A percentile compares a stretch with the other conserved stretches of the same genome.
Conservation (phyloP, 2,329 filamentous ascomycete species). For the Coccinonectria pachysandricola region DNA sequence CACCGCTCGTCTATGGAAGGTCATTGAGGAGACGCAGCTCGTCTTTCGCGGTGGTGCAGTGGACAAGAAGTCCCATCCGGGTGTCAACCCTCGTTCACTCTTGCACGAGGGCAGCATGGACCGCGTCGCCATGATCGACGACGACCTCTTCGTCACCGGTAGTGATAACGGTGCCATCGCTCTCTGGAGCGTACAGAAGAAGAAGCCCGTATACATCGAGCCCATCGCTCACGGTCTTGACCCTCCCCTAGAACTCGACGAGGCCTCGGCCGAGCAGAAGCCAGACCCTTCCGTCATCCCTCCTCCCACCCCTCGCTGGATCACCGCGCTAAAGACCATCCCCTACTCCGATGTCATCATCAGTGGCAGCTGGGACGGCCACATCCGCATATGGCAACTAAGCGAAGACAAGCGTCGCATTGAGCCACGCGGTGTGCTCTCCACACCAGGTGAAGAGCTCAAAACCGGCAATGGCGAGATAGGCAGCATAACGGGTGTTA, state of each 20-base stretch:
- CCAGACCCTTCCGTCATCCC: constrained; percentile 51
- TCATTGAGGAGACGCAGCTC: constrained; percentile 87
- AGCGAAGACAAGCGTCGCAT: constrained; percentile 74
- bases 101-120: constrained; percentile 80
- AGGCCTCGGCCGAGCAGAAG: constrained; percentile 62
- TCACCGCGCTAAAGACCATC: constrained; percentile 77
- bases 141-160: constrained; percentile 82
- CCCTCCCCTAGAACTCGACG: constrained; percentile 52
- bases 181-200: constrained; percentile 85
- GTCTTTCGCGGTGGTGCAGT: constrained; percentile 81
- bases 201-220: constrained; percentile 80
- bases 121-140: constrained; percentile 80
- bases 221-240: constrained; percentile 80
- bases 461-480: constrained; percentile 21
- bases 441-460: constrained; percentile 21
- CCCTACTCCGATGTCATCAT: constrained; percentile 87
- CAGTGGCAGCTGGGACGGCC: constrained; percentile 86
- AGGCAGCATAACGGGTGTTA: constrained; percentile 54
- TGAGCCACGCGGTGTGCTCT: constrained; percentile 60
- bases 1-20: constrained; percentile 90
- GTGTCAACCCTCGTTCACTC: constrained; percentile 40
- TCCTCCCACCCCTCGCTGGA: constrained; percentile 66
- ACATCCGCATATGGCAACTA: constrained; percentile 74
- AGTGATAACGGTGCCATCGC: constrained; percentile 82
- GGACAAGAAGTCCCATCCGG: constrained; percentile 37